Evolutionary conservation across 768 basidiomycete genomes (phyloP).

Genomic region (Mycena indigotica): DNA sequence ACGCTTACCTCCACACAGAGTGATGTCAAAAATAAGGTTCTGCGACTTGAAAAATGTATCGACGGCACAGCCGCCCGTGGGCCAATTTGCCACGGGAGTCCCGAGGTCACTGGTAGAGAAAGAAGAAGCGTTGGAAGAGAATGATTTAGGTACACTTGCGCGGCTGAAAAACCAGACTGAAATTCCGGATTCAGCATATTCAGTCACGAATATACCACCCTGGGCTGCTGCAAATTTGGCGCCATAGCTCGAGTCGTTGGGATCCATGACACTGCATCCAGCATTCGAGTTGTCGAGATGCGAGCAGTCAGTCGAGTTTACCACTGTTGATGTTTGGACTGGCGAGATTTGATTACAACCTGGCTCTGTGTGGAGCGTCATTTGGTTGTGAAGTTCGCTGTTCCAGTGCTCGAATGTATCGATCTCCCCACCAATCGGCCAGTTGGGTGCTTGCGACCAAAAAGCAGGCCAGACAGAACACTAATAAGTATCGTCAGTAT

Average conservation of each 20-base stretch:
- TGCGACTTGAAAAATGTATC: constrained; percentile 59
- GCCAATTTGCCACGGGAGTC: constrained; percentile 71
- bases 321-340: constrained; percentile 50
- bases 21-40: constrained; percentile 73
- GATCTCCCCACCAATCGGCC: constrained; percentile 57
- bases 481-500: constrained; percentile 33
- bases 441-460: constrained; percentile 58
- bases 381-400: constrained; percentile 60
- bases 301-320: constrained; percentile 63
- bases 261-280: constrained; percentile 67
- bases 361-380: constrained; percentile 68
- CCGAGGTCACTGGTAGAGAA: constrained; percentile 62
- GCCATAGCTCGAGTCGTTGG: constrained; percentile 61
- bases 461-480: constrained; percentile 76
- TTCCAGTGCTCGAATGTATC: constrained; percentile 48
- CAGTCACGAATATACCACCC: constrained; percentile 78
- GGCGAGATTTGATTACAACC: constrained; percentile 58
- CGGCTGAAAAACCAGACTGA: constrained; percentile 73
- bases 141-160: constrained; percentile 46
- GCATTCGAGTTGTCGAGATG: constrained; percentile 54
- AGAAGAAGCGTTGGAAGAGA: constrained; percentile 52
- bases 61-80: constrained; percentile 55
- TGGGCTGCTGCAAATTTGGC: constrained; percentile 62
- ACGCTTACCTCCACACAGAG: constrained; percentile 67
- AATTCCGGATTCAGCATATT: constrained; percentile 65